Percentiles rank a stretch among this genome's conserved stretches.
phyloP scores from a whole-genome alignment of 78 protist genomes.

The Carpediemonas membranifera region DNA sequence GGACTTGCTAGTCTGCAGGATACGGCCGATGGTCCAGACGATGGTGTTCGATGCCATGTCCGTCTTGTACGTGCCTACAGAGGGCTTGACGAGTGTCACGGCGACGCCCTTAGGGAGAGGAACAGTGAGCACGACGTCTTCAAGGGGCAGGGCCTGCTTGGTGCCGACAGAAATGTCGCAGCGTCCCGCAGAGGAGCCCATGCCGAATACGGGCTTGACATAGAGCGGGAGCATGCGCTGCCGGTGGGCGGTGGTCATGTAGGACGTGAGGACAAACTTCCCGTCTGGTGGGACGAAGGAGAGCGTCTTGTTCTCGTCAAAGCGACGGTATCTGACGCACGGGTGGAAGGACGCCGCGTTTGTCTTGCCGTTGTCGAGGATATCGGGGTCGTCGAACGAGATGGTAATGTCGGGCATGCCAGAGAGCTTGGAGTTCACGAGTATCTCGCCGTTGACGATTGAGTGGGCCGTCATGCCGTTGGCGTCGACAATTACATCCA shows the following conservation, averaged over 20 bases:
- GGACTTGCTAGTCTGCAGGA: too few relatives aligned
- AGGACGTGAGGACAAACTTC: constrained; percentile 41
- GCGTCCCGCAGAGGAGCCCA: neutral
- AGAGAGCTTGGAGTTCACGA: neutral
- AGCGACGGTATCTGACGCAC: neutral
- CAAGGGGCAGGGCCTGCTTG: too few relatives aligned
- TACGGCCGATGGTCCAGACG: too few relatives aligned
- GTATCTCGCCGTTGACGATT: neutral
- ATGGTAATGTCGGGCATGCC: neutral
- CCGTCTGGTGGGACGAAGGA: constrained; percentile 69
- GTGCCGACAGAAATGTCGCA: constrained; percentile 17
- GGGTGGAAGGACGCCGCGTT: constrained; percentile 1
- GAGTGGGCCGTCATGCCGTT: neutral
- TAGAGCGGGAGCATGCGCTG: constrained; percentile 47
- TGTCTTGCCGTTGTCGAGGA: neutral
- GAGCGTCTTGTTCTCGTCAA: constrained; percentile 19
- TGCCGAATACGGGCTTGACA: constrained; percentile 50
- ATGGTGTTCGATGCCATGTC: too few relatives aligned
- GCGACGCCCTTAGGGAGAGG: constrained; percentile 51
- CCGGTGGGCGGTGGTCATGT: constrained; percentile 16
- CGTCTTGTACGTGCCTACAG: constrained; percentile 29
- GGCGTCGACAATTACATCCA: neutral
- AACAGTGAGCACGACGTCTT: constrained; percentile 44
- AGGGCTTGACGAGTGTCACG: constrained; percentile 30
- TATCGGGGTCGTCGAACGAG: neutral